phyloP scores from a whole-genome alignment of 2,329 filamentous ascomycete genomes.

The Westerdykella aurantiaca region DNA sequence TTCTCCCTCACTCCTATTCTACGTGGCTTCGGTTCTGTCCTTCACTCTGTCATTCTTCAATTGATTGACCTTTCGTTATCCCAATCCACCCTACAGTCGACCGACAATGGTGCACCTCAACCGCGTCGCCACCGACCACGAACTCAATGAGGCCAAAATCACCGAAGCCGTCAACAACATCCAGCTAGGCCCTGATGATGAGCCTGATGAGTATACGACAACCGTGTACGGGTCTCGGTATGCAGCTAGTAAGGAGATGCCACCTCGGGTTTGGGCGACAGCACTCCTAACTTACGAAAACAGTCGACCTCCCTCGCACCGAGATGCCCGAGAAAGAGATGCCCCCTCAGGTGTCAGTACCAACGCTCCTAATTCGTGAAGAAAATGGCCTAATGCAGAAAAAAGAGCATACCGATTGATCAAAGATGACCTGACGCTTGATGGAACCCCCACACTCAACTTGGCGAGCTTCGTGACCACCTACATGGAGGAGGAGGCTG shows the following conservation, averaged over 20 bases:
- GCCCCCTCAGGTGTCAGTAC: slow-evolving; percentile 64
- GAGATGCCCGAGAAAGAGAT: slow-evolving; percentile 82
- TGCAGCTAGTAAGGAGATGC: slow-evolving; percentile 72
- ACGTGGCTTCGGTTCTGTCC: not conserved
- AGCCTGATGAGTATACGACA: slow-evolving; percentile 56
- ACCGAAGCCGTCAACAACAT: slow-evolving; percentile 18
- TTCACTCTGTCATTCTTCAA: not conserved
- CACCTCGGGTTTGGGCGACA: slow-evolving; percentile 58
- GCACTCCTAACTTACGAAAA: not conserved
- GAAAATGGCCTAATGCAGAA: not conserved
- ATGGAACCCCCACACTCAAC: slow-evolving; percentile 58
- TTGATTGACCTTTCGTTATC: not conserved
- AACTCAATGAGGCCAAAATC: slow-evolving; percentile 28
- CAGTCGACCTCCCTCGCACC: slow-evolving; percentile 64
- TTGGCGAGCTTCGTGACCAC: slow-evolving; percentile 92
- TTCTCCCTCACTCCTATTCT: too few species aligned
- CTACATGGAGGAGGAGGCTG: slow-evolving; percentile 95
- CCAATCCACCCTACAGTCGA: not conserved
- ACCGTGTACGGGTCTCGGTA: slow-evolving; percentile 86
- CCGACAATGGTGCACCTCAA: slow-evolving; percentile 47
- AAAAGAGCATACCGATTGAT: slow-evolving; percentile 85
- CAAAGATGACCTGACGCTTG: slow-evolving; percentile 78
- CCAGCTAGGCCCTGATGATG: slow-evolving; percentile 26
- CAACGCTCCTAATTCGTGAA: not conserved
- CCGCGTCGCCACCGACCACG: slow-evolving; percentile 38